Evolutionary conservation across 176 grass and related monocot genomes (phyloP), one percentile per base, ranked within the genome.

Genomic region (Musa itinerans): DNA sequence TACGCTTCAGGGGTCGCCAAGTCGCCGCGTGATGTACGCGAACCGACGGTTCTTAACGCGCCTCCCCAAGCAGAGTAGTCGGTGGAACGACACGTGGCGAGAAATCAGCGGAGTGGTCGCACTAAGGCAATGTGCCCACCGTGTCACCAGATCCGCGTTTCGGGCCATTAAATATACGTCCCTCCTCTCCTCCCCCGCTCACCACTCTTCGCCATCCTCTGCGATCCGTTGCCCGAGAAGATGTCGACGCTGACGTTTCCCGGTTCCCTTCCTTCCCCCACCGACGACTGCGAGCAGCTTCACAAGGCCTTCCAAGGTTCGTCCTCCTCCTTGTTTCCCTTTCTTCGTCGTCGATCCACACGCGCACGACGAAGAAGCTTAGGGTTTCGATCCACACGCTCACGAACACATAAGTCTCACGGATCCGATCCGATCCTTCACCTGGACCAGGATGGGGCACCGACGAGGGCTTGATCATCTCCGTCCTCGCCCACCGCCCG

Each of bases 261-360:
- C 25, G 59, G 53, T 52, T 10, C 73, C 55, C 78, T 91, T 52
- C 90, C 94, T 3, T 50, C 90, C 74, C 57, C 87, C 69, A 80
- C 26, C 56, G 90, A 93, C 58, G 94, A 98, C 81, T 83, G 84
- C 85, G 90, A 98, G 53, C 86, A 87, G 63, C 88, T 98, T 56
- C 94, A 84, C 81, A 91, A 91, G 78, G 94, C 90, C 49, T 93
- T 98, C 76, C 63, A 91, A 89, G 94, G 94, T 92, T 19, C 20
- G 29, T 8, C 29, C 26, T 58, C 11, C 58, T 10, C 9, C 24
- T 1, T 22, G 54, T 57, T 9, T 2, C 9, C 27, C 19, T 72
- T 25, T 61, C 8, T 52, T 64, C 48, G 43, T 15, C n/a, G 53
- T 73, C 16, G 11, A 19, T 63, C 25, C 52, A 52, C 27, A n/a